Evolutionary conservation across 1,284 basidiomycete species (phyloP).

Genomic region (Leccinum solheimii): DNA sequence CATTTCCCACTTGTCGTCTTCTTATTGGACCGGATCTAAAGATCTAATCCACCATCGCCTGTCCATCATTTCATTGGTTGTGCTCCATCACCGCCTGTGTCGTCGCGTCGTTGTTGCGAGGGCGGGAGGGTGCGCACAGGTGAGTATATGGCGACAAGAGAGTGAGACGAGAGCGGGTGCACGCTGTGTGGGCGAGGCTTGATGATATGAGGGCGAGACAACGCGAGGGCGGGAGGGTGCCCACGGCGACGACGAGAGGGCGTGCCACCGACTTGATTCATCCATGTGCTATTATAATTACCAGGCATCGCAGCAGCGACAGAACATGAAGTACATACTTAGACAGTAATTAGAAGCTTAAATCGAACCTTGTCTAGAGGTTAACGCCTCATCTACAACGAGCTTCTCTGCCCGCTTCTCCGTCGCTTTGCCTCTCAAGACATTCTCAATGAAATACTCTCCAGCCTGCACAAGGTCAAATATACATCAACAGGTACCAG

Average conservation of each 20-base stretch:
- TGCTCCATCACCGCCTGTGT: not conserved
- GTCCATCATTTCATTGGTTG: not conserved
- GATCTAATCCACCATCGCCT: not conserved
- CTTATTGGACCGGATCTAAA: not conserved
- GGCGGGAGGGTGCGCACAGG: not conserved
- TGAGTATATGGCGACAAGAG: too few relatives aligned
- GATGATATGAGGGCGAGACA: too few relatives aligned
- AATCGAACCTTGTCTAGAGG: conserved; percentile 6
- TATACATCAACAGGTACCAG: conserved; percentile 4
- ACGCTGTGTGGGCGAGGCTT: too few relatives aligned
- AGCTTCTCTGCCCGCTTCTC: conserved; percentile 44
- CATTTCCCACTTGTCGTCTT: too few relatives aligned
- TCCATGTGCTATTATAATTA: not conserved
- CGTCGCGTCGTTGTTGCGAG: too few relatives aligned
- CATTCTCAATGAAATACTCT: conserved; percentile 91
- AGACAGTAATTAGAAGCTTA: conserved; percentile 7
- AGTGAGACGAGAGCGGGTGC: not conserved
- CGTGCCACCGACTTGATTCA: not conserved
- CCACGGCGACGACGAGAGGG: too few relatives aligned
- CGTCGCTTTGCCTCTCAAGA: conserved; percentile 62
- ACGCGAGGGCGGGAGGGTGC: too few relatives aligned
- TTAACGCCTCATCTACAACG: conserved; percentile 25
- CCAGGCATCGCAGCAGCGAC: not conserved
- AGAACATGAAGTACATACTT: not conserved
- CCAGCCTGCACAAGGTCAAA: conserved; percentile 60